Conservation (phyloP, 106 monocot species). For the Apostasia ramifera region DNA sequence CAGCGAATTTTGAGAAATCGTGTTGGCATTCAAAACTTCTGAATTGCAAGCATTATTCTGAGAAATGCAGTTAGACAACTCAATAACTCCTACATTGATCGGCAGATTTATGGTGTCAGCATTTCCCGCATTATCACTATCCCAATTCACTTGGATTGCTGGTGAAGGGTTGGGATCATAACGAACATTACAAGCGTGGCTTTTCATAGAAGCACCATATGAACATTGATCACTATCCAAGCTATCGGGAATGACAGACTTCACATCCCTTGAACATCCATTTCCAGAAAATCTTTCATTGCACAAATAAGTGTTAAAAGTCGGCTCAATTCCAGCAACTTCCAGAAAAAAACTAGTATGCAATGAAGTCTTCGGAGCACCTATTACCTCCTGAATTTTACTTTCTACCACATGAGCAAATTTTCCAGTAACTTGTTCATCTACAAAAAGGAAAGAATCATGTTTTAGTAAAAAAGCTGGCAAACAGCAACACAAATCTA, state of each 20-base stretch:
- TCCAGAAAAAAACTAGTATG: slow-evolving; percentile 1
- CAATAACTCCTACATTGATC: slow-evolving; percentile 8
- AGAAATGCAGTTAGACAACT: background rate
- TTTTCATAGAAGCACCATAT: slow-evolving; percentile 8
- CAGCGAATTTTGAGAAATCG: slow-evolving; percentile 7
- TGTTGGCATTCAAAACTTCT: slow-evolving; percentile 9
- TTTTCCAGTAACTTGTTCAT: slow-evolving; percentile 7
- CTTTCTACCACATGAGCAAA: slow-evolving; percentile 12
- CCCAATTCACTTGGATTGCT: background rate
- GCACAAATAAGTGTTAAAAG: slow-evolving; percentile 2
- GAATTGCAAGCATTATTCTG: slow-evolving; percentile 10
- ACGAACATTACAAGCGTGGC: slow-evolving; percentile 1
- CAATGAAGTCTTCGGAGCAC: background rate
- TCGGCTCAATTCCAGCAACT: slow-evolving; percentile 1
- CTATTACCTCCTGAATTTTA: slow-evolving; percentile 6
- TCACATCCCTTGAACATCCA: slow-evolving; percentile 17
- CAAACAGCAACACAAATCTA: background rate
- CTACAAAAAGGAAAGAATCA: slow-evolving; percentile 22
- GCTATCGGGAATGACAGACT: slow-evolving; percentile 58
- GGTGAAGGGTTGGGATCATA: slow-evolving; percentile 10
- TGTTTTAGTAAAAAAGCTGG: background rate
- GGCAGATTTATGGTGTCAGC: slow-evolving; percentile 1
- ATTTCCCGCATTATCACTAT: slow-evolving; percentile 1
- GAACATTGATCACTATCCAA: slow-evolving; percentile 43
- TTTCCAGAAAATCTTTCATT: slow-evolving; percentile 18